A percentile compares a stretch with the other conserved stretches of the same genome.
phyloP scores from a whole-genome alignment of 495 filamentous ascomycete species.

The Lepidopterella palustris region DNA sequence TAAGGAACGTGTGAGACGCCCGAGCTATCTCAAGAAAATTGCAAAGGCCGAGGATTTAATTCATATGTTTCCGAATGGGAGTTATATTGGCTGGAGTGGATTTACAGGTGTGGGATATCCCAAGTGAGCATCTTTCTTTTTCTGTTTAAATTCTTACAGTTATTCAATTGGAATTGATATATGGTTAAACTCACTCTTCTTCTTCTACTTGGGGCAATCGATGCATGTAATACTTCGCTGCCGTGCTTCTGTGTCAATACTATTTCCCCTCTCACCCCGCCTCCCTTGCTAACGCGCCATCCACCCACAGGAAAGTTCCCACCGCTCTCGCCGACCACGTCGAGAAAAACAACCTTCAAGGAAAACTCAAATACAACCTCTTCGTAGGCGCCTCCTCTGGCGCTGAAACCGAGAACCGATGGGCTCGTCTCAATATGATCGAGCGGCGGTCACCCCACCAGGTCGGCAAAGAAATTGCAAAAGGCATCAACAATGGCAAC shows the following conservation, averaged over 20 bases:
- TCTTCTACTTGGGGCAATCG: too few relatives aligned
- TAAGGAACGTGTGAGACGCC: slow-evolving; percentile 65
- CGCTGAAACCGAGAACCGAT: slow-evolving; percentile 86
- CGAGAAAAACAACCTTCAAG: slow-evolving; percentile 80
- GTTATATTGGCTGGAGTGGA: slow-evolving; percentile 83
- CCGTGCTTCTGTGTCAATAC: too few relatives aligned
- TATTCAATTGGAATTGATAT: too few relatives aligned
- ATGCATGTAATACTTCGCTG: too few relatives aligned
- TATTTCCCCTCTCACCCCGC: too few relatives aligned
- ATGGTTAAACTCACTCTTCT: too few relatives aligned
- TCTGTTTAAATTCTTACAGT: neutral
- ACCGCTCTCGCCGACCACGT: slow-evolving; percentile 82
- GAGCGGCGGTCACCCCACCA: slow-evolving; percentile 79
- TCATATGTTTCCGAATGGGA: slow-evolving; percentile 70
- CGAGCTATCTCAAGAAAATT: slow-evolving; percentile 73
- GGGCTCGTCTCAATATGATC: slow-evolving; percentile 84
- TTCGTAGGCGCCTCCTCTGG: slow-evolving; percentile 87
- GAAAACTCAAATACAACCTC: slow-evolving; percentile 73
- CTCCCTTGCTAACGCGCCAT: neutral
- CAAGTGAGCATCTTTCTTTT: slow-evolving; percentile 50
- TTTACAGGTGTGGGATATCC: slow-evolving; percentile 91
- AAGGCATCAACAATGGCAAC: slow-evolving; percentile 81
- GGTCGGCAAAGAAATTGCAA: slow-evolving; percentile 84
- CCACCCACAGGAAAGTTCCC: slow-evolving; percentile 61
- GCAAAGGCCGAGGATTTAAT: slow-evolving; percentile 73